Conservation (phyloP, 768 basidiomycete species). For the Lactarius quietus region DNA sequence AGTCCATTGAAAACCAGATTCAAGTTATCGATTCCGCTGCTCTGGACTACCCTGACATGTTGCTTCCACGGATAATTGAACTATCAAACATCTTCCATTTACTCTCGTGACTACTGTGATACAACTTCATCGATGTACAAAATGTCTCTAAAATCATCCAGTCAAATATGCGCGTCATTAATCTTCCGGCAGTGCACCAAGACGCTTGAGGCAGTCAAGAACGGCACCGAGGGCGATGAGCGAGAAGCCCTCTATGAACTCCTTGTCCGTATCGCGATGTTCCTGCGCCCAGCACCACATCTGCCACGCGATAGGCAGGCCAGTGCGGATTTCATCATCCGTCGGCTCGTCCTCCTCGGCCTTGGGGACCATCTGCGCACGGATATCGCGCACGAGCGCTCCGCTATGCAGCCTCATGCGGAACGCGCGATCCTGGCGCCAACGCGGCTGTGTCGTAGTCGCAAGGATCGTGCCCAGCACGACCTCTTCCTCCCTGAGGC, state of each 20-base stretch:
- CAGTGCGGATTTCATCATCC: slow-evolving; percentile 30
- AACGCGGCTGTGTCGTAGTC: slow-evolving; percentile 59
- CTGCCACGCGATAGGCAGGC: slow-evolving; percentile 55
- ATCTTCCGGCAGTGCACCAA: background rate
- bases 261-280: slow-evolving; percentile 28
- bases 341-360: background rate
- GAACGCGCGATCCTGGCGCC: slow-evolving; percentile 54
- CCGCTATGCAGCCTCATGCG: slow-evolving; percentile 58
- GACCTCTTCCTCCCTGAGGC: slow-evolving; percentile 68
- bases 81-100: too few relatives aligned
- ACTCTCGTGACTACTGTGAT: too few relatives aligned
- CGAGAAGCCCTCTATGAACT: slow-evolving; percentile 56
- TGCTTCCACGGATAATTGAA: too few relatives aligned
- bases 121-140: too few relatives aligned
- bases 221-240: slow-evolving; percentile 50
- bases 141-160: too few relatives aligned
- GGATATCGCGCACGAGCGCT: slow-evolving; percentile 50
- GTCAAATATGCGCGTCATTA: too few relatives aligned
- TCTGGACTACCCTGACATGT: too few relatives aligned
- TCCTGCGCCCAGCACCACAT: slow-evolving; percentile 58
- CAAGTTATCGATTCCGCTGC: too few relatives aligned
- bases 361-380: slow-evolving; percentile 33
- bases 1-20: too few relatives aligned
- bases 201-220: slow-evolving; percentile 4
- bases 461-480: slow-evolving; percentile 72